Evolutionary conservation across 345 rosid genomes (phyloP).

Genomic region (Eucalyptus marginata): DNA sequence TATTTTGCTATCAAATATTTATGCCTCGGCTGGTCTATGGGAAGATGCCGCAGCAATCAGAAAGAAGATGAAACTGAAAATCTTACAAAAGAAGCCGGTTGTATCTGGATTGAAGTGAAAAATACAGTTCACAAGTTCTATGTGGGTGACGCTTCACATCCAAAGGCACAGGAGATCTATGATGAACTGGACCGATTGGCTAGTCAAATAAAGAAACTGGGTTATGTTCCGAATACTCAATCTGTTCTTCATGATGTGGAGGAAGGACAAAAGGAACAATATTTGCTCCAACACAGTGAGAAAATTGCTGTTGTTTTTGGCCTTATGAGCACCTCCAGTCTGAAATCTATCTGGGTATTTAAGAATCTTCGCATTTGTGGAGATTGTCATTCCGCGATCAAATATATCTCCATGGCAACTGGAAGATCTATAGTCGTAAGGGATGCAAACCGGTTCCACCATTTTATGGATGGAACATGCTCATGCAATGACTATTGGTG

Average conservation of each 20-base stretch:
- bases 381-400: not conserved
- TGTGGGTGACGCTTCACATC: no score
- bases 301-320: not conserved
- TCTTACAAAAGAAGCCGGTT: not conserved
- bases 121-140: not conserved
- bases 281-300: not conserved
- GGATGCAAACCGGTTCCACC: not conserved
- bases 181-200: no score
- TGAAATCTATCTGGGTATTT: not conserved
- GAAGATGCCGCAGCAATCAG: not conserved
- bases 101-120: not conserved
- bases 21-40: not conserved
- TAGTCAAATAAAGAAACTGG: no score
- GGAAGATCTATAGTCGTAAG: not conserved
- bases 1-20: not conserved
- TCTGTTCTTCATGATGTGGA: not conserved
- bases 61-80: not conserved
- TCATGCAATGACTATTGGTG: not conserved
- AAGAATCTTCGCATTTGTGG: not conserved
- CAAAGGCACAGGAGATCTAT: no score
- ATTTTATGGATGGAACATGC: not conserved
- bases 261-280: not conserved
- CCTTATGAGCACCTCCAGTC: not conserved
- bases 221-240: not conserved
- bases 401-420: not conserved